Conservation (phyloP, 192 early-diverging fungal genomes). For the Entomortierella beljakovae region DNA sequence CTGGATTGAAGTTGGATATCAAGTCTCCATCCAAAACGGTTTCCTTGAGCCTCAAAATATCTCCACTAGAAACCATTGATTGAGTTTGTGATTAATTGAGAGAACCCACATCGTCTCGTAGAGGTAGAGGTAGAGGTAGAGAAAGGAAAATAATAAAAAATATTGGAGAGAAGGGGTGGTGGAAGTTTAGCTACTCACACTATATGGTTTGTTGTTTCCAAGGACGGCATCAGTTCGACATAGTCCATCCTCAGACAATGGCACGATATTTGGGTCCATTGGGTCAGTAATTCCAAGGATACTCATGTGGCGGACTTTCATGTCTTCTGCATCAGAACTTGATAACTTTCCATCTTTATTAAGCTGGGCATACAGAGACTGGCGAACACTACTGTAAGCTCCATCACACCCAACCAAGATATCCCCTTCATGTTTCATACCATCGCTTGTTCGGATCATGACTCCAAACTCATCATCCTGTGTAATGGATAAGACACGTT, state of each 20-base stretch:
- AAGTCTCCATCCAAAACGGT: slow-evolving; percentile 9
- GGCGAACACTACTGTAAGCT: slow-evolving; percentile 25
- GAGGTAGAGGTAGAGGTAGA: background rate
- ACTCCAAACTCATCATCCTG: background rate
- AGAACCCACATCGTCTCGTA: background rate
- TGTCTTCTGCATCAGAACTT: slow-evolving; percentile 2
- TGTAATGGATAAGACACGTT: background rate
- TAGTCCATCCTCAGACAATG: background rate
- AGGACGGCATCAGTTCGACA: background rate
- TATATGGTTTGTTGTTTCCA: background rate
- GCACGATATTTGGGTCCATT: background rate
- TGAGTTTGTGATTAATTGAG: background rate
- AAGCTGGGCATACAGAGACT: slow-evolving; percentile 13
- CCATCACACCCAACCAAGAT: slow-evolving; percentile 3
- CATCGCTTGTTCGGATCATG: background rate
- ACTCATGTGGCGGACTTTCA: slow-evolving; percentile 20
- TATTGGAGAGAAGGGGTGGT: background rate
- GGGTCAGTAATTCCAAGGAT: slow-evolving; percentile 19
- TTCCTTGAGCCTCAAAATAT: background rate
- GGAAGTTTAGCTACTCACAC: too few relatives aligned
- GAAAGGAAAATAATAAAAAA: too few relatives aligned
- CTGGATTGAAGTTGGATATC: slow-evolving; percentile 7
- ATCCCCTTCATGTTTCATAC: background rate
- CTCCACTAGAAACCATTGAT: slow-evolving; percentile 1
- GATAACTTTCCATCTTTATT: background rate